Conservation (phyloP, 768 basidiomycete genomes). For the Phlebiopsis flavidoalba region DNA sequence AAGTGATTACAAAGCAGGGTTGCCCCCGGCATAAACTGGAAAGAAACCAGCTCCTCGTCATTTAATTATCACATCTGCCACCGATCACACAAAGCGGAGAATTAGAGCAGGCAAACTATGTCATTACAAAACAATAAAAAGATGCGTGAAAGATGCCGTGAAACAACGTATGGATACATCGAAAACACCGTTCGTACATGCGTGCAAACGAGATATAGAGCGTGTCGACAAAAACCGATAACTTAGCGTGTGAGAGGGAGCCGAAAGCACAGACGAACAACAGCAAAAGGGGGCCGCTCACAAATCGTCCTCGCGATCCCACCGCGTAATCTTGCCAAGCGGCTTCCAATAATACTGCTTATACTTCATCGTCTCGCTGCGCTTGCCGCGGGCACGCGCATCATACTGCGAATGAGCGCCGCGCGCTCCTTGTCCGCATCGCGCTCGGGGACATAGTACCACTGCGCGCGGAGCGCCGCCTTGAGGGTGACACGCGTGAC, state of each 20-base stretch:
- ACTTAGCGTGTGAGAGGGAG: background rate
- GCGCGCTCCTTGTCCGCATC: conserved; percentile 73
- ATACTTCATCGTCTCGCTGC: conserved; percentile 75
- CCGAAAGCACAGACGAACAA: background rate
- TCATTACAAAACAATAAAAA: background rate
- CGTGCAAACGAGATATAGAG: background rate
- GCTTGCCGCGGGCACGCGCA: conserved; percentile 74
- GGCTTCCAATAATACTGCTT: conserved; percentile 84
- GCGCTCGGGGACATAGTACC: conserved; percentile 73
- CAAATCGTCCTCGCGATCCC: conserved; percentile 67
- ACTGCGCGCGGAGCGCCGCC: conserved; percentile 52
- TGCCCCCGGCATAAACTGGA: too few species aligned
- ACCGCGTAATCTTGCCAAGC: conserved; percentile 63
- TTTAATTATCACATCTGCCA: background rate
- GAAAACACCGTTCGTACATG: background rate
- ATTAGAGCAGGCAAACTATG: background rate
- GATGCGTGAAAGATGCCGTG: background rate
- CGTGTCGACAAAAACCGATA: background rate
- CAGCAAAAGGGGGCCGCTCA: too few species aligned
- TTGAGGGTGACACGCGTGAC: conserved; percentile 30
- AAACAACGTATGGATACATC: background rate
- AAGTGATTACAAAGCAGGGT: too few species aligned
- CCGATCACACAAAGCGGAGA: background rate
- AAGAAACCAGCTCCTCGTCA: too few species aligned
- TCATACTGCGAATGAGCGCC: conserved; percentile 58